Base-by-base conservation (phyloP, 768 basidiomycete genomes). In the Clathrus columnatus region DNA sequence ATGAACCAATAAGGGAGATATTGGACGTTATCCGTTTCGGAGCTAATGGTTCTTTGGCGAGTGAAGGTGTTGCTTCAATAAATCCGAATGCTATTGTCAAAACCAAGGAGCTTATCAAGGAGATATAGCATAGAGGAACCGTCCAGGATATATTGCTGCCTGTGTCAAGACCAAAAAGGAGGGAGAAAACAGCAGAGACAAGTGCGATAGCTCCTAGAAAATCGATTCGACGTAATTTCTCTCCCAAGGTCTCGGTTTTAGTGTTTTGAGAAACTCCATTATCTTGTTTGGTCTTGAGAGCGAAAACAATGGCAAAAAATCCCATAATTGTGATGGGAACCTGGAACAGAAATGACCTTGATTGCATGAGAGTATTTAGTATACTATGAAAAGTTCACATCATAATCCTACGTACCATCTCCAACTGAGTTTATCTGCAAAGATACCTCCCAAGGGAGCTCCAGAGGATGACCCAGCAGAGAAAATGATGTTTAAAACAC, bases 391-490 rank as follows among this genome's bases (percentile, higher is more conserved):
- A 4, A 28, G 20, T 18, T 28, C 11, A 3, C 16, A 10, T 30
- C 27, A 41, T 6, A 11, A 11, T 8, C 7, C 28, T 7, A 61
- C 64, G 7, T 50, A 79, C 81, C 83, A 84, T 64, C 83, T 67
- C 84, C 84, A 86, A 5, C 83, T 82, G 41, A 84, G 77, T 8
- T 68, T 77, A 61, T 85, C 84, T 1, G 80, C 73, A 2, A 87
- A 67, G 41, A 79, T 72, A 4, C 84, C 83, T 10, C 84, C 83
- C 0, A 84, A 65, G 1, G 83, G 83, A 2, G 83, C 82, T 7
- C 84, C 84, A 0, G 72, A 69, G 0, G 78, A 75, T 21, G 78
- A 78, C 7, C 84, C 84, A 14, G 70, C 65, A 0, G 82, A 78
- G 54, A 73, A 84, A 3, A 84, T 73, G 27, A 84, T 76, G 62